phyloP scores from a whole-genome alignment of 177 flowering plant genomes.

The Vitis hybrid region DNA sequence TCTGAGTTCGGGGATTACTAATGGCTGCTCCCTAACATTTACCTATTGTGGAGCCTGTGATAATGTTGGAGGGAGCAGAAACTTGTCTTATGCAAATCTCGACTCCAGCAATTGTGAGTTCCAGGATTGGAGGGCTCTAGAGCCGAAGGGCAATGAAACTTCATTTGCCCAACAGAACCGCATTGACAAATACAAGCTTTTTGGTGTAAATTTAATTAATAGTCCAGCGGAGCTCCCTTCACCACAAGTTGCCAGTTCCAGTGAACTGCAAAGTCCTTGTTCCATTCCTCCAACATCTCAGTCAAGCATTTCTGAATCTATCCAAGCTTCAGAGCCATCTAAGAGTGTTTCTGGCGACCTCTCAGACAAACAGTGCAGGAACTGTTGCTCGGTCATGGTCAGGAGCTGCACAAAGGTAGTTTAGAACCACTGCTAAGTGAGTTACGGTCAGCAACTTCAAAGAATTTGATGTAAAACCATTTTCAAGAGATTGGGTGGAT shows the following conservation, averaged over 20 bases:
- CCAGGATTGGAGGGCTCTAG: constrained; percentile 12
- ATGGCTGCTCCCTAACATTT: constrained; percentile 2
- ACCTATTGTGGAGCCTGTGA: constrained; percentile 3
- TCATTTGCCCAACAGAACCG: constrained; percentile 16
- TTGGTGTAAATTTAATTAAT: constrained; percentile 37
- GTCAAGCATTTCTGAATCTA: constrained; percentile 22
- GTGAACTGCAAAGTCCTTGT: constrained; percentile 9
- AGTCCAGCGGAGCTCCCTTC: constrained; percentile 35
- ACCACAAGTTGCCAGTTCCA: constrained; percentile 22
- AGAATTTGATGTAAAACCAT: too few species aligned
- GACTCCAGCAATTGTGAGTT: constrained; percentile 8
- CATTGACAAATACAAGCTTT: constrained; percentile 23
- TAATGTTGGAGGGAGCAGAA: constrained; percentile 13
- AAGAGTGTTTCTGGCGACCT: constrained; percentile 17
- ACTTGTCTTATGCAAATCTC: constrained; percentile 10
- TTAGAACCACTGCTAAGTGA: neutral
- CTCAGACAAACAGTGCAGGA: constrained; percentile 17
- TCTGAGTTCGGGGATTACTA: constrained; percentile 9
- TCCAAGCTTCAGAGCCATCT: constrained; percentile 23
- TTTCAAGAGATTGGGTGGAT: too few species aligned
- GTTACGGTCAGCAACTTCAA: too few species aligned
- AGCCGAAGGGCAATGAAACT: constrained; percentile 9
- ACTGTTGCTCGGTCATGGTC: constrained; percentile 6
- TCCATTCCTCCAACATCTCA: constrained; percentile 21
- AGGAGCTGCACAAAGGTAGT: constrained; percentile 41